Evolutionary conservation across 352 stramenopile species (phyloP), one percentile per base, ranked within the genome.

Genomic region (Peronosclerospora sorghi): DNA sequence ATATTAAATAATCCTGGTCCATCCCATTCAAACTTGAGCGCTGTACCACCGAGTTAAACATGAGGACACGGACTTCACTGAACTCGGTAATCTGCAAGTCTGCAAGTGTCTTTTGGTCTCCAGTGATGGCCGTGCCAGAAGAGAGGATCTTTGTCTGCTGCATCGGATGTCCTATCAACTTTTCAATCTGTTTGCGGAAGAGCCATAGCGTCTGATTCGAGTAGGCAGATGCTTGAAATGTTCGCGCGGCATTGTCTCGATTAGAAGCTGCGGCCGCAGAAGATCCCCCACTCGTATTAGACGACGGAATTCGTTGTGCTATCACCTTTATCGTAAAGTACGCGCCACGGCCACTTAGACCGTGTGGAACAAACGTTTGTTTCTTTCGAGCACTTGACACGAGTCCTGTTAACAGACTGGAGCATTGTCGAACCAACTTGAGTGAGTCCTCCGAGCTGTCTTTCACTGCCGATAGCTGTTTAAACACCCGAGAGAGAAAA

Each of bases 61-160:
- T 54, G 8, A 94, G 61, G 15, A 87, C 64, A 0, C 78, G 71
- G 18, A 94, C 41, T 37, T 90, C 73, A n/a, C 65, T 88, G 10
- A 63, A 65, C 41, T 91, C 78, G 4, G 62, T 73, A 10, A 91
- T 76, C n/a, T 73, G 51, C 19, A 94, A 57, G n/a, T 94, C 78
- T 21, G 68, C 64, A 2, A 91, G 54, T 18, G 78, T 89, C 51
- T 94, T 94, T 27, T 79, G 49, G 32, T 94, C 81, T 8, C 78
- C 78, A 13, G 73, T 75, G 15, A 94, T 59, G 0, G 76, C 62
- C 7, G 69, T 68, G 12, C 81, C 77, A 35, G 64, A 63, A 15
- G 59, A 81, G 1, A 94, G 55, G 8, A 94, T 77, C 45, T 94
- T 94, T 3, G 66, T 88, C 43, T 91, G 81, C 36, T 83, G 66